Conservation (phyloP, 1,284 basidiomycete species). For the Moesziomyces sp. region DNA sequence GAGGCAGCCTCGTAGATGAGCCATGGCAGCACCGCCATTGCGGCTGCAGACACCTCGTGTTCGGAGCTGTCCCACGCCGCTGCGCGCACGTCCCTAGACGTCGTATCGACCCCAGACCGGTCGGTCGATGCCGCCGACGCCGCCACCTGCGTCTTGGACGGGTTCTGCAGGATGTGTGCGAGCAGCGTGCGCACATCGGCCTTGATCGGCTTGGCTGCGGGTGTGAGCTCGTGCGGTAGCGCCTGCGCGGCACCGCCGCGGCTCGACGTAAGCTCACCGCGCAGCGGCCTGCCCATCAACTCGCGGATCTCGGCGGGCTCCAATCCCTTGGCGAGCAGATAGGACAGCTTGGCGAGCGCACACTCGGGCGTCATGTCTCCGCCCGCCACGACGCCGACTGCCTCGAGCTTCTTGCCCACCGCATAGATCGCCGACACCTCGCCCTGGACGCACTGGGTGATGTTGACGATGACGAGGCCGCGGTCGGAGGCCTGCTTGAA, state of each 20-base stretch:
- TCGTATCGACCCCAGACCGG: not conserved
- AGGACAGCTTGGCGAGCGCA: constrained; percentile 86
- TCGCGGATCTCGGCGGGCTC: constrained; percentile 76
- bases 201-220: constrained; percentile 24
- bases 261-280: constrained; percentile 80
- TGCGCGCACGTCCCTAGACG: not conserved
- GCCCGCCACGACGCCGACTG: constrained; percentile 58
- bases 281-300: constrained; percentile 81
- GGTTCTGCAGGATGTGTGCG: constrained; percentile 44
- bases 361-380: constrained; percentile 94
- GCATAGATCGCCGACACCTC: constrained; percentile 74
- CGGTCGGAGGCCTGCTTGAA: constrained; percentile 82
- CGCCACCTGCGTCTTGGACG: constrained; percentile 21
- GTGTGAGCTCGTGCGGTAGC: constrained; percentile 30
- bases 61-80: constrained; percentile 35
- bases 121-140: not conserved
- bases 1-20: constrained; percentile 48
- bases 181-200: constrained; percentile 41
- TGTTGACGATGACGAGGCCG: constrained; percentile 87
- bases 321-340: constrained; percentile 87
- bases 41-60: constrained; percentile 27
- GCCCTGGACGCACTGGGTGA: constrained; percentile 83
- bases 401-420: constrained; percentile 78
- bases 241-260: constrained; percentile 10
- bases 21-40: constrained; percentile 34